phyloP scores from a whole-genome alignment of 2,329 filamentous ascomycete species.

The Trichoderma atroviride region DNA sequence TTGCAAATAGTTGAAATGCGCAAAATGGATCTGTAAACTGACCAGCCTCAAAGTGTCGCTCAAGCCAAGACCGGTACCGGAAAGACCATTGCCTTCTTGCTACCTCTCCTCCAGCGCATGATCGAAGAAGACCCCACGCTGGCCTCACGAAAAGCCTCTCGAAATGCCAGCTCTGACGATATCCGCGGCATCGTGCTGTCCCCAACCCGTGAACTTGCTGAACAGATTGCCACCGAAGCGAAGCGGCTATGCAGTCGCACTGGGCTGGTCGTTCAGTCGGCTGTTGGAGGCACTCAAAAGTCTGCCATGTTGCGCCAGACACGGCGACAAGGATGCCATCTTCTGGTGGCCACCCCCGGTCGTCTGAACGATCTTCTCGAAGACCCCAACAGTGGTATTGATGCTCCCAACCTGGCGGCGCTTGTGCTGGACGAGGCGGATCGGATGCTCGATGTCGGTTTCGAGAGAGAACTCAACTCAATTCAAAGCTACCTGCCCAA shows the following conservation, averaged over 20 bases:
- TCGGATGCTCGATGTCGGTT: constrained; percentile 96
- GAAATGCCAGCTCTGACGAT: constrained; percentile 53
- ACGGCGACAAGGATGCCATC: constrained; percentile 76
- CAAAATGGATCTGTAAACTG: neutral
- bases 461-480: constrained; percentile 64
- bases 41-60: constrained; percentile 63
- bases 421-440: constrained; percentile 97
- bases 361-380: constrained; percentile 79
- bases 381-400: constrained; percentile 64
- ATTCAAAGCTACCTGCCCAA: constrained; percentile 62
- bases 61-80: constrained; percentile 97
- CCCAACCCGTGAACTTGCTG: constrained; percentile 78
- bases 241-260: constrained; percentile 66
- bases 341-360: constrained; percentile 89
- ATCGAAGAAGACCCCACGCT: constrained; percentile 65
- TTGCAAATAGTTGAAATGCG: neutral
- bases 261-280: constrained; percentile 68
- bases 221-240: constrained; percentile 81
- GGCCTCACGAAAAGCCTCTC: constrained; percentile 46
- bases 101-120: constrained; percentile 83
- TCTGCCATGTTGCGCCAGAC: constrained; percentile 66
- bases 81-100: constrained; percentile 91
- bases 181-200: constrained; percentile 74
- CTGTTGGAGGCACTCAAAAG: constrained; percentile 93
- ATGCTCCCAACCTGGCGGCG: constrained; percentile 81